Evolutionary conservation across 2,329 filamentous ascomycete genomes (phyloP), one percentile per base, ranked within the genome.

Genomic region (Cryphonectria nitschkei): DNA sequence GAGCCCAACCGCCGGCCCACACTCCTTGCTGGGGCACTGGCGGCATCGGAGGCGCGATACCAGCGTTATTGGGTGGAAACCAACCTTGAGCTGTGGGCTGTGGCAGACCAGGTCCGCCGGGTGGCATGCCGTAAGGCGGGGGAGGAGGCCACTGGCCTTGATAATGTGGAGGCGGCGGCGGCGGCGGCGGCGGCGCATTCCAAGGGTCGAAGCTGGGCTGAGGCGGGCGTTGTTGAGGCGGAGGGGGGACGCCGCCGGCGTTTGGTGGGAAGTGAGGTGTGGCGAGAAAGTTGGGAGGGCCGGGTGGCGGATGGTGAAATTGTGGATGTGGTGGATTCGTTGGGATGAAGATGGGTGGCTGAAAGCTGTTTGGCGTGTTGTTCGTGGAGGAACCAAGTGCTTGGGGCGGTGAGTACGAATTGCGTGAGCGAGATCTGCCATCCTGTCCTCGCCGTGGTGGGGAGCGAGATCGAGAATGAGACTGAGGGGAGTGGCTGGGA

Each of bases 131-230:
- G 0, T 78, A 79, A 1, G 82, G 81, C 9, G 81, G 81, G 3
- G 80, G 76, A 8, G 79, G 79, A 9, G 79, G 83, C 83, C 84
- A 85, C 14, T 79, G 78, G 2, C 82, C 83, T 65, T 79, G 78
- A 67, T 81, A 84, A 6, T 81, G 81, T 19, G 75, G 74, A 13
- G 81, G 82, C 4, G 81, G 81, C 1, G 79, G 79, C 7, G 77
- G 74, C 5, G 78, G 79, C n/a, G 78, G 76, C n/a, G 73, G 76
- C 14, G 65, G 64, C 14, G 62, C 67, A 32, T 70, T 73, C 72
- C 72, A 73, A 37, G 63, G 64, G 60, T 67, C 66, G 74, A 76
- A 73, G 58, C 72, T 72, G 1, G 69, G 72, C 13, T 74, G 74
- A 29, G 62, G 70, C 3, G 72, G 74, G 2, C 68, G 63, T 7